Conservation (phyloP, 768 basidiomycete species). For the Termitomyces sp. region DNA sequence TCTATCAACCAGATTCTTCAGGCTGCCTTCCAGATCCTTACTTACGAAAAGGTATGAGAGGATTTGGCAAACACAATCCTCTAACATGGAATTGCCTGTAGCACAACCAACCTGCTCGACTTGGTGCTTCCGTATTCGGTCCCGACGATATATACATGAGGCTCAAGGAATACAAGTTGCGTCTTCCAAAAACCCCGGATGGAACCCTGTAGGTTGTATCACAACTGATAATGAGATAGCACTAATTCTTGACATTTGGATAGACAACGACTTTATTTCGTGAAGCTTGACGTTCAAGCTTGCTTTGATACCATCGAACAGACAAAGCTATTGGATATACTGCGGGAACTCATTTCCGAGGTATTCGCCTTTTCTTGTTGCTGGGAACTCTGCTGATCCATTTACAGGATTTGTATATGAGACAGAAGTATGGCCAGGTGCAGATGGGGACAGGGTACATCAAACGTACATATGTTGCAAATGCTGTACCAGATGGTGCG, state of each 20-base stretch:
- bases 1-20: constrained; percentile 89
- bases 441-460: constrained; percentile 49
- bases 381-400: neutral
- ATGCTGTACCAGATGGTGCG: constrained; percentile 63
- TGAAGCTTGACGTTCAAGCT: constrained; percentile 92
- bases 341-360: constrained; percentile 68
- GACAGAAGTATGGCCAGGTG: constrained; percentile 67
- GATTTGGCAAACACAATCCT: neutral
- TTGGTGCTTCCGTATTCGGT: constrained; percentile 82
- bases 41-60: constrained; percentile 69
- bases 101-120: constrained; percentile 53
- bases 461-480: constrained; percentile 49
- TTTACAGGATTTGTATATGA: constrained; percentile 62
- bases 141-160: constrained; percentile 76
- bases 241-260: neutral
- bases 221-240: neutral
- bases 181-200: constrained; percentile 31
- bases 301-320: constrained; percentile 98
- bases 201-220: constrained; percentile 46
- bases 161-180: constrained; percentile 65
- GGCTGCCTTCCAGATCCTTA: constrained; percentile 80
- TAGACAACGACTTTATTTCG: constrained; percentile 90
- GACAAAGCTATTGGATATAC: constrained; percentile 70
- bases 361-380: constrained; percentile 25
- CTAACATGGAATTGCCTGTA: constrained; percentile 21